Evolutionary conservation across 2,329 filamentous ascomycete genomes (phyloP), one percentile per base, ranked within the genome.

Genomic region (Botryotinia convoluta): DNA sequence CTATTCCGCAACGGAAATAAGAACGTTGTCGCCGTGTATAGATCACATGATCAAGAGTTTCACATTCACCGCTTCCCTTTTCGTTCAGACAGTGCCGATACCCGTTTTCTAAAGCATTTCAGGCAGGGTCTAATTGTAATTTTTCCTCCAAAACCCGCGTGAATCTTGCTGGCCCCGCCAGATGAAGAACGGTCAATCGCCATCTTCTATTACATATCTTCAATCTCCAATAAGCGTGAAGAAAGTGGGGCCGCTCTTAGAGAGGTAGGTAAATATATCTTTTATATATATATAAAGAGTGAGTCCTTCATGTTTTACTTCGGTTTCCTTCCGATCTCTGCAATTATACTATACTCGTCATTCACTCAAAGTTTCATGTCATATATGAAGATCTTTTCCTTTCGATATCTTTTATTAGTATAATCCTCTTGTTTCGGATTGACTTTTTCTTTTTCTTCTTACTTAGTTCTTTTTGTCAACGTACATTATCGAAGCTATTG

Each of bases 1-100:
- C 37, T 44, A 63, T 63, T 29, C 61, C 37, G 61, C n/a, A 42
- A n/a, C 65, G 65, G 65, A 69, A 9, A 14, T 69, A 69, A 69
- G 65, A 57, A 12, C 29, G 29, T 63, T 39, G 42, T 61, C 29
- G 26, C 57, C 42, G 42, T 29, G 45, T 29, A 3, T 6, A 14
- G 2, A 45, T 39, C 69, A 71, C 57, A 29, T 71, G 42, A 71
- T 26, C 14, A 26, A 29, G 7, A 12, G 18, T n/a, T 32, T 37
- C 8, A 14, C 14, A 22, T 18, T 63, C 39, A 71, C 69, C 57
- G 69, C 42, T 44, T 70, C 44, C 32, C 32, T 29, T 32, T 70
- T n/a, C 37, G 12, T 18, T 26, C 63, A 22, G 59, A 29, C 59
- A 35, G 69, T 71, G 69, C 69, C 69, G 69, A 20, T 51, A 63